These are phyloP conservation scores for Volvox reticuliferus DNA, from an alignment of 139 green algal genomes.

Conservation along the genomic window DNA sequence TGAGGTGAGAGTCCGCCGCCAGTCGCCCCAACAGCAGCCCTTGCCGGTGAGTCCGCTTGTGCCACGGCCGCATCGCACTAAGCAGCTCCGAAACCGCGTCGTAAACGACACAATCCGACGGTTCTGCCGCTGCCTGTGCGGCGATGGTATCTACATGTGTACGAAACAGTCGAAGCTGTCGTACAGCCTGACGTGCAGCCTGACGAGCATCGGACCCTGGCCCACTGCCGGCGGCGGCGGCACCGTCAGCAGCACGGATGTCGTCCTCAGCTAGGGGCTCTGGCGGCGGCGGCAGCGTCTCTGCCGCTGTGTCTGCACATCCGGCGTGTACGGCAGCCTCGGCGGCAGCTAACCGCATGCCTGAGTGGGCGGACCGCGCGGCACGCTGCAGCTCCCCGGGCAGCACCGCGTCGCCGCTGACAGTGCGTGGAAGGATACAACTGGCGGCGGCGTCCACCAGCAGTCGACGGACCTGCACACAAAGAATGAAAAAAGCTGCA, in stretches of 20 bases:
- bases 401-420: neutral
- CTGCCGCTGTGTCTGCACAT: slow-evolving; percentile 1
- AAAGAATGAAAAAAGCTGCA: too few relatives aligned
- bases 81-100: neutral
- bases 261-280: neutral
- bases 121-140: slow-evolving; percentile 12
- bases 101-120: neutral
- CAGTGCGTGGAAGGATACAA: neutral
- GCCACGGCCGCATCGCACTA: neutral
- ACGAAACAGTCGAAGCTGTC: slow-evolving; percentile 13
- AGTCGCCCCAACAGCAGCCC: neutral
- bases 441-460: slow-evolving; percentile 10
- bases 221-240: neutral
- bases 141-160: neutral
- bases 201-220: neutral
- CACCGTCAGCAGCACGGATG: neutral
- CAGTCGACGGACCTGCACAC: slow-evolving; percentile 13
- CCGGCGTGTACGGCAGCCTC: neutral
- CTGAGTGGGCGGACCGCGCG: neutral
- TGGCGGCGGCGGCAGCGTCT: slow-evolving; percentile 1
- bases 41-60: neutral
- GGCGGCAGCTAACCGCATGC: slow-evolving; percentile 1
- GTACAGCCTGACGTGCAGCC: neutral
- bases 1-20: slow-evolving; percentile 25
- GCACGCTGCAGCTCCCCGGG: neutral